These are phyloP conservation scores for Aspergillus tamarii DNA, from an alignment of 2,329 filamentous ascomycete species.

Conservation along the genomic window DNA sequence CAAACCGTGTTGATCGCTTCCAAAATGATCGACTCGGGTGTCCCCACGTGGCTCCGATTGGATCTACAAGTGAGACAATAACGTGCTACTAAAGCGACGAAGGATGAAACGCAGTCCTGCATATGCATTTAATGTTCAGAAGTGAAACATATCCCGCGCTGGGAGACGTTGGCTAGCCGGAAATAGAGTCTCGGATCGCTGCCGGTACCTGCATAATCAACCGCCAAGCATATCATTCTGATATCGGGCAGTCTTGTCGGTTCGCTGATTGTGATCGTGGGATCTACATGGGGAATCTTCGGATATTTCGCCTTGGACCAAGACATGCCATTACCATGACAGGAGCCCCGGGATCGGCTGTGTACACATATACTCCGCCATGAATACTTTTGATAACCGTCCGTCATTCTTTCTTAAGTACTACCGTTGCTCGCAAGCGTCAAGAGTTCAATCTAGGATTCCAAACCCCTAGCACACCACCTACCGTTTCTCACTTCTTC, in stretches of 20 bases:
- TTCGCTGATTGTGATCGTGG: background rate
- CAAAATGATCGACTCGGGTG: background rate
- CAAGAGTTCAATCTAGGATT: background rate
- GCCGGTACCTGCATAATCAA: background rate
- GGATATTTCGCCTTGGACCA: background rate
- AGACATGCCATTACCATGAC: constrained; percentile 3
- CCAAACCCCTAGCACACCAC: background rate
- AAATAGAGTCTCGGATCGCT: background rate
- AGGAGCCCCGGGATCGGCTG: background rate
- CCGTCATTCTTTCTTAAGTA: constrained; percentile 5
- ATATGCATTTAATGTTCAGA: background rate
- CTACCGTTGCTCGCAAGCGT: background rate
- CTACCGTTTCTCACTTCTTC: background rate
- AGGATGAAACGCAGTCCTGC: background rate
- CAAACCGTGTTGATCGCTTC: background rate
- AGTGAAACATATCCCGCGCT: constrained; percentile 4
- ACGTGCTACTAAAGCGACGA: background rate
- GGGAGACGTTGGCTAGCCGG: background rate
- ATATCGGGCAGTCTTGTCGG: background rate
- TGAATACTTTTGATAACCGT: background rate
- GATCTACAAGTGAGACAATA: background rate
- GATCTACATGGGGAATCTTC: constrained; percentile 2
- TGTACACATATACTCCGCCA: background rate
- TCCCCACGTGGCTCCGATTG: background rate
- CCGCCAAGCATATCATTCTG: background rate